Percentiles rank a stretch among this genome's conserved stretches.
These are phyloP conservation scores for Rhizopus arrhizus DNA, from an alignment of 371 early-diverging fungal genomes.

Conservation along the genomic window DNA sequence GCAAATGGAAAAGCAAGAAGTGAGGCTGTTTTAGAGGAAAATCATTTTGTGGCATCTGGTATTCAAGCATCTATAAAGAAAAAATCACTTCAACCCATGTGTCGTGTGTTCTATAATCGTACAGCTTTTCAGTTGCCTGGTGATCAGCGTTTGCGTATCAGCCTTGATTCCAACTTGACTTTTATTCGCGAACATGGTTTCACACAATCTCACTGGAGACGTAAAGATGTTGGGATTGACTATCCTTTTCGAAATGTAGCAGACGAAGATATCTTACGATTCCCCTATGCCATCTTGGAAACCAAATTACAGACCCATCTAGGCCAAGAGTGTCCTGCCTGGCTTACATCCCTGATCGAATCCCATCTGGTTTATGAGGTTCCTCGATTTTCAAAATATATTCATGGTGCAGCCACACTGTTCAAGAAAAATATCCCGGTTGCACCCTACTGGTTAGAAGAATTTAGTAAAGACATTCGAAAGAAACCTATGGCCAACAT, in stretches of 20 bases:
- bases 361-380: slow-evolving; percentile 89
- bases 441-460: slow-evolving; percentile 97
- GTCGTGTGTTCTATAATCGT: slow-evolving; percentile 96
- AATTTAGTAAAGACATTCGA: slow-evolving; percentile 92
- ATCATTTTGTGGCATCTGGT: slow-evolving; percentile 78
- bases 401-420: slow-evolving; percentile 94
- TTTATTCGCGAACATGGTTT: slow-evolving; percentile 94
- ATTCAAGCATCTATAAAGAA: slow-evolving; percentile 76
- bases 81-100: slow-evolving; percentile 82
- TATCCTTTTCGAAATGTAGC: slow-evolving; percentile 84
- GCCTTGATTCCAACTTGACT: slow-evolving; percentile 95
- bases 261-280: slow-evolving; percentile 77
- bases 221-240: slow-evolving; percentile 80
- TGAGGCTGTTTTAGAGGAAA: slow-evolving; percentile 68
- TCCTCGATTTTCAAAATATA: slow-evolving; percentile 94
- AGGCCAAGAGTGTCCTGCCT: slow-evolving; percentile 63
- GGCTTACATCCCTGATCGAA: slow-evolving; percentile 68
- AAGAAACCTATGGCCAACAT: slow-evolving; percentile 57
- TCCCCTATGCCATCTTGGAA: slow-evolving; percentile 97
- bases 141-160: slow-evolving; percentile 92
- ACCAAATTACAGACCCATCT: slow-evolving; percentile 95
- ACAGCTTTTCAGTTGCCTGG: slow-evolving; percentile 98
- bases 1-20: slow-evolving; percentile 51
- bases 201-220: slow-evolving; percentile 80
- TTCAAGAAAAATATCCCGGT: slow-evolving; percentile 75